phyloP scores from a whole-genome alignment of 352 stramenopile genomes.

The Pythium monospermum region DNA sequence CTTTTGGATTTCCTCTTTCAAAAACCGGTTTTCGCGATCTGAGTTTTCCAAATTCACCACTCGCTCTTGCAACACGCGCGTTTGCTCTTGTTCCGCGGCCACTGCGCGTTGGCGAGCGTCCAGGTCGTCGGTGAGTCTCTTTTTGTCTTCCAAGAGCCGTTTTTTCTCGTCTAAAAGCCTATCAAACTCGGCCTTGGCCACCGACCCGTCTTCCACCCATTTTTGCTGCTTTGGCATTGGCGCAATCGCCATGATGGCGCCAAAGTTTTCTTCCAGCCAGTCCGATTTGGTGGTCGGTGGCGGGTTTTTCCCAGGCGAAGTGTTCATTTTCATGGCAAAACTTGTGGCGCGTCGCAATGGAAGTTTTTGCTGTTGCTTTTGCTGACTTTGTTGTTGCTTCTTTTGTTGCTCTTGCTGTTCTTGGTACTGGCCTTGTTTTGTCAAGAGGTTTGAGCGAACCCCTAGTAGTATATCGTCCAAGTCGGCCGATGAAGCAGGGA shows the following conservation, averaged over 20 bases:
- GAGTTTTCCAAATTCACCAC: slow-evolving; percentile 34
- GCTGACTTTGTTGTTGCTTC: too few relatives aligned
- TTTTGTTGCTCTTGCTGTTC: too few relatives aligned
- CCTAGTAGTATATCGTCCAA: background rate
- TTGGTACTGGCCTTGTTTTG: background rate
- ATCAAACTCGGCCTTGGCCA: slow-evolving; percentile 26
- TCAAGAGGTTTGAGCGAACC: background rate
- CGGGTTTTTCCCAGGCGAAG: background rate
- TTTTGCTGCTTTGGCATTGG: background rate
- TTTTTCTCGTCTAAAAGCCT: too few relatives aligned
- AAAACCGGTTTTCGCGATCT: slow-evolving; percentile 46
- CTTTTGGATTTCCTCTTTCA: slow-evolving; percentile 64
- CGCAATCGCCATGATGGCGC: background rate
- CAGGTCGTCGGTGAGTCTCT: slow-evolving; percentile 19
- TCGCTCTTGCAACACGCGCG: slow-evolving; percentile 34
- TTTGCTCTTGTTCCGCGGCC: slow-evolving; percentile 31
- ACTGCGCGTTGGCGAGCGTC: slow-evolving; percentile 15
- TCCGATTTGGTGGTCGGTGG: background rate
- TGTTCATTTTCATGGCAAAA: slow-evolving; percentile 1
- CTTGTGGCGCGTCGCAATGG: slow-evolving; percentile 3
- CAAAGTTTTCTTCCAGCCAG: too few relatives aligned
- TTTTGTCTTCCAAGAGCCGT: slow-evolving; percentile 35
- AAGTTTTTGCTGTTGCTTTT: background rate
- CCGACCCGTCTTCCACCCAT: background rate
- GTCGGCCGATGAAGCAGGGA: background rate